Evolutionary conservation across 257 asterid genomes (phyloP).

Genomic region (Henckelia pumila): DNA sequence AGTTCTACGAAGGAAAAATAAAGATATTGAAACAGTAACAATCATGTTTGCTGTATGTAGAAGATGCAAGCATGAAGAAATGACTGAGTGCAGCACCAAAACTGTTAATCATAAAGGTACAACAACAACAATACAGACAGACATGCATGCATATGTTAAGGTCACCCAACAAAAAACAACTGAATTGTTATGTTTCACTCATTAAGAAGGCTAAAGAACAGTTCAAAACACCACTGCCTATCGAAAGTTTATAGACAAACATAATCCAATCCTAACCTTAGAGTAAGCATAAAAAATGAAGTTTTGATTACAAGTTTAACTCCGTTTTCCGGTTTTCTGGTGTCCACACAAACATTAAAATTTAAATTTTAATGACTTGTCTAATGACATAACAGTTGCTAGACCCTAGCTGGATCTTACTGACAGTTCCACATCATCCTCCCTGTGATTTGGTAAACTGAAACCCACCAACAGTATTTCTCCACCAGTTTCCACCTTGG

Average conservation of each 20-base stretch:
- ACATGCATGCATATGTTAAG: background rate
- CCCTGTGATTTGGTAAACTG: too few species aligned
- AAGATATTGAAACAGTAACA: constrained; percentile 2
- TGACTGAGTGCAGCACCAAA: background rate
- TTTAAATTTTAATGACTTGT: background rate
- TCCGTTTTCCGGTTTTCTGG: background rate
- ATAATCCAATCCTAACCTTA: background rate
- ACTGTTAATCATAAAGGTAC: background rate
- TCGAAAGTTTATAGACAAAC: background rate
- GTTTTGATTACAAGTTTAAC: background rate
- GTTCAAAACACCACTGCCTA: background rate
- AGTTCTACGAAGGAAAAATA: background rate
- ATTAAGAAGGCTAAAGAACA: too few species aligned
- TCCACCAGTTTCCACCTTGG: background rate
- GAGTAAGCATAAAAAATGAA: constrained; percentile 9
- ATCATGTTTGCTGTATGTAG: background rate
- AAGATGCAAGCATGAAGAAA: constrained; percentile 13
- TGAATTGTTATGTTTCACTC: too few species aligned
- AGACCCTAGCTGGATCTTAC: constrained; percentile 1
- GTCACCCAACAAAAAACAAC: too few species aligned
- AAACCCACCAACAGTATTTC: background rate
- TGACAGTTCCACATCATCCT: background rate
- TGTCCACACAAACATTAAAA: background rate
- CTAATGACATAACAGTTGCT: background rate
- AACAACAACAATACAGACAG: background rate